Evolutionary conservation across 2,329 filamentous ascomycete species (phyloP), one percentile per base, ranked within the genome.

Genomic region (Ceratocystis alfenasii): DNA sequence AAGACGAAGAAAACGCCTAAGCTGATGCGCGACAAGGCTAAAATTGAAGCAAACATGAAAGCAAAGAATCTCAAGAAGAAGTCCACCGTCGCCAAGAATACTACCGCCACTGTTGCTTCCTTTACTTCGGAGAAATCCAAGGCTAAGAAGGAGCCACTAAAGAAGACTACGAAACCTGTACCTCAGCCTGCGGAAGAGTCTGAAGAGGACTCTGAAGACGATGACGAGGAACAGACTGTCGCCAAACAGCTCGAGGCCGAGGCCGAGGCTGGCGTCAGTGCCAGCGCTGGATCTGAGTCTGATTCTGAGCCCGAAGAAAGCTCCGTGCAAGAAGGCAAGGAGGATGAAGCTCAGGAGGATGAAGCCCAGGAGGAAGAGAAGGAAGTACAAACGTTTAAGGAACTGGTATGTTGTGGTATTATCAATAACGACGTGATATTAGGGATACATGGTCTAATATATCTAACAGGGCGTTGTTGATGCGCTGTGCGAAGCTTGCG

Each of bases 401-500:
- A 89, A 44, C 74, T 89, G 57, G 81, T 83, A 73, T 36, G 76
- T 63, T 30, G 3, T 3, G 8, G 36, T 30, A 25, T n/a, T 17
- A 22, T 10, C 20, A 45, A 46, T 12, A 48, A 28, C 22, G n/a
- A 48, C 17, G 10, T 25, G 1, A 5, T 28, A 8, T n/a, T 30
- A n/a, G 71, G 71, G 68, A 73, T 53, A 20, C 25, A 22, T 20
- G 45, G 1, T 10, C 41, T 62, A 45, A 62, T 44, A 44, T 36
- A 15, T 62, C 46, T 46, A 3, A 1, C 65, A 87, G 84, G 93
- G 93, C 28, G 83, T 97, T 62, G 88, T 92, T 67, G 90, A 95
- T 66, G 83, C 88, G 36, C 81, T 99, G 64, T 95, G 90, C 76
- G 92, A 97, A 74, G 90, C 93, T 62, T 97, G 93, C 77, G 83